Conservation (phyloP, 225 moss, liverwort and hornwort species). For the Bryum argenteum region DNA sequence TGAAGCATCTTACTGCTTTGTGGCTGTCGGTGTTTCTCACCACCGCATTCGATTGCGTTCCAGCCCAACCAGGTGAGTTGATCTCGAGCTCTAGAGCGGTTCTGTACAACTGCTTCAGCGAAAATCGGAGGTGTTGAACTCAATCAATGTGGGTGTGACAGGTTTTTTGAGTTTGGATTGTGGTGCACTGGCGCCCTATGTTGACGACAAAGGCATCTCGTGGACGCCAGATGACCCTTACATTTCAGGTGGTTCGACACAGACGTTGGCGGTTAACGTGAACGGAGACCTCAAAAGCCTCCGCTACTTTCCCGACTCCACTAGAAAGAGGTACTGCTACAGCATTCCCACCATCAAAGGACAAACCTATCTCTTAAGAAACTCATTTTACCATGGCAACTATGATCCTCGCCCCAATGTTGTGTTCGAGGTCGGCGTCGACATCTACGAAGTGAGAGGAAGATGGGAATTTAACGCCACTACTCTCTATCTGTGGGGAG, state of each 20-base stretch:
- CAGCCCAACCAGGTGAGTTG: conserved; percentile 33
- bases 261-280: background rate
- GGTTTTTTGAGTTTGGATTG: conserved; percentile 47
- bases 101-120: background rate
- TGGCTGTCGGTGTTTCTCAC: conserved; percentile 28
- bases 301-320: conserved; percentile 36
- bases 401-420: background rate
- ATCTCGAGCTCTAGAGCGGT: background rate
- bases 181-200: conserved; percentile 6
- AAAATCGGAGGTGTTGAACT: background rate
- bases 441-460: background rate
- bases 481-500: accelerated
- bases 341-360: conserved; percentile 29
- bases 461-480: background rate
- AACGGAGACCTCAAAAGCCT: conserved; percentile 4
- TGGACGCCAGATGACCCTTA: conserved; percentile 36
- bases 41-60: conserved; percentile 22
- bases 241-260: conserved; percentile 26
- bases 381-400: conserved; percentile 9
- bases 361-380: conserved; percentile 30
- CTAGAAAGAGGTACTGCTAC: conserved; percentile 36
- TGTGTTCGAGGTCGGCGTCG: conserved; percentile 26
- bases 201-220: conserved; percentile 1
- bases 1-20: conserved; percentile 8
- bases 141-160: background rate